Conservation (phyloP, 1,284 basidiomycete species). For the Cronartium quercuum region DNA sequence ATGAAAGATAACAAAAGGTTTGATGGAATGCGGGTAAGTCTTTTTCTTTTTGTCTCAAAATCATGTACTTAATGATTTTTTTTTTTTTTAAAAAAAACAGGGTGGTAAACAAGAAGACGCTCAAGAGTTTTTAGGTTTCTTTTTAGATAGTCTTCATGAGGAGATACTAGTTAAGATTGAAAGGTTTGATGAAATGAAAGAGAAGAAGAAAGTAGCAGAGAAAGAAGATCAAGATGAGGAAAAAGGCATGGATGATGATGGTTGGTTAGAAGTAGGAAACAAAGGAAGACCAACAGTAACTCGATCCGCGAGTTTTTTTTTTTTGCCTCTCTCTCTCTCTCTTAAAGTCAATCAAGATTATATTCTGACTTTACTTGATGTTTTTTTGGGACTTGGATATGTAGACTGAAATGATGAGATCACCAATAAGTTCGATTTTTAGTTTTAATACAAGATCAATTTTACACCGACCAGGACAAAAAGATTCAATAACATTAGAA, state of each 20-base stretch:
- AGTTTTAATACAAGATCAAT: constrained; percentile 89
- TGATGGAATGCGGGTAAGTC: constrained; percentile 76
- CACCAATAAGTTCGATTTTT: constrained; percentile 84
- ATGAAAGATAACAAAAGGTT: constrained; percentile 91
- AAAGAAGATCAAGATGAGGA: constrained; percentile 48
- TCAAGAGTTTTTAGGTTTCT: constrained; percentile 97
- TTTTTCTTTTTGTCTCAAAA: constrained; percentile 4
- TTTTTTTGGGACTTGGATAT: neutral
- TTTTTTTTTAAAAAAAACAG: constrained; percentile 49
- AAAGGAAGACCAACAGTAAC: constrained; percentile 14
- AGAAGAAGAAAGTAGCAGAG: constrained; percentile 41
- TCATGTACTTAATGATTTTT: constrained; percentile 21
- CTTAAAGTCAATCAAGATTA: neutral
- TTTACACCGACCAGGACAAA: constrained; percentile 68
- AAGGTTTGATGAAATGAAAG: constrained; percentile 40
- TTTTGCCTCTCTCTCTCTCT: neutral
- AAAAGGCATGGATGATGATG: neutral
- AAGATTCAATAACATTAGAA: constrained; percentile 81
- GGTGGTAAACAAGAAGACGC: constrained; percentile 95
- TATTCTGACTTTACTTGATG: neutral
- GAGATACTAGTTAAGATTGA: constrained; percentile 68
- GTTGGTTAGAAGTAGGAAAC: constrained; percentile 18
- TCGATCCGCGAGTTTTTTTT: constrained; percentile 11
- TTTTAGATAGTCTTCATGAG: constrained; percentile 89
- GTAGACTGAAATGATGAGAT: constrained; percentile 71